Percentiles rank a stretch among this genome's conserved stretches.
phyloP scores from a whole-genome alignment of 495 filamentous ascomycete species.

The Penicillium herquei region DNA sequence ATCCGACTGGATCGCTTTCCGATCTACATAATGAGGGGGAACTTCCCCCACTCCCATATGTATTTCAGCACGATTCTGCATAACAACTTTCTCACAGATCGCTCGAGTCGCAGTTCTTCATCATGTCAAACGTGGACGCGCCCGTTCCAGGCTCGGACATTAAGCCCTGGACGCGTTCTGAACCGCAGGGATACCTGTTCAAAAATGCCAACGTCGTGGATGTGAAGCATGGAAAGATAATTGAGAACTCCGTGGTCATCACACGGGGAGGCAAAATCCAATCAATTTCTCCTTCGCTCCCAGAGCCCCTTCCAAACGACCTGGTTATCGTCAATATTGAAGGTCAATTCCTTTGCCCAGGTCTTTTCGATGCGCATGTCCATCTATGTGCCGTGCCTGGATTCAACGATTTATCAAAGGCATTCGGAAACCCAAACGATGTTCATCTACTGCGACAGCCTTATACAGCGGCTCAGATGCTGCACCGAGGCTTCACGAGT shows the following conservation, averaged over 20 bases:
- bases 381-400: constrained; percentile 49
- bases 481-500: constrained; percentile 52
- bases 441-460: constrained; percentile 41
- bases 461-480: constrained; percentile 46
- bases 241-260: constrained; percentile 17
- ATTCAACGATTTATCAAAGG: constrained; percentile 26
- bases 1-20: no score
- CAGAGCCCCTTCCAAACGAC: constrained; percentile 11
- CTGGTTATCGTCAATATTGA: constrained; percentile 34
- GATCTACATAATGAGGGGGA: no score
- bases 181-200: constrained; percentile 29
- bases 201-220: constrained; percentile 37
- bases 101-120: no score
- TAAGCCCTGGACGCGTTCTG: constrained; percentile 36
- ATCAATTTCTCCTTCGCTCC: constrained; percentile 12
- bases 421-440: constrained; percentile 28
- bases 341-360: constrained; percentile 49
- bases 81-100: neutral
- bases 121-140: neutral
- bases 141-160: constrained; percentile 22
- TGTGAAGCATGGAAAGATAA: constrained; percentile 25
- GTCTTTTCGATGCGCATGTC: constrained; percentile 57
- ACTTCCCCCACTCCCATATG: no score
- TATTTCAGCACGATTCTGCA: neutral
- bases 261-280: constrained; percentile 19